phyloP scores from a whole-genome alignment of 176 grass and related monocot genomes.

The Secale cereale region DNA sequence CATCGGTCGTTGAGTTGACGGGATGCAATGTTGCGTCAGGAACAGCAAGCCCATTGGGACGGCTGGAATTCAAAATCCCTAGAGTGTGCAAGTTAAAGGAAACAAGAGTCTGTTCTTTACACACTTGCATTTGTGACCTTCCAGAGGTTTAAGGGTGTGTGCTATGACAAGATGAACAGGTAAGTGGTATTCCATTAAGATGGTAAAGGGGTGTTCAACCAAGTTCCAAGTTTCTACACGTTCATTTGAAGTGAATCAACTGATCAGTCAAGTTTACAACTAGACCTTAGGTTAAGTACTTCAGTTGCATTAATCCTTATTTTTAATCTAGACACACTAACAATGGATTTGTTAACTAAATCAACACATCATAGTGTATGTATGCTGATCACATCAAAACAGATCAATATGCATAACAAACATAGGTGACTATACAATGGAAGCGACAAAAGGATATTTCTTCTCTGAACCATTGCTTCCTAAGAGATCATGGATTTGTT shows the following conservation, averaged over 20 bases:
- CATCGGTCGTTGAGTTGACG: slow-evolving; percentile 64
- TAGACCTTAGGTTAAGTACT: background rate
- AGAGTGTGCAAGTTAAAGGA: slow-evolving; percentile 66
- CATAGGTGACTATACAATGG: background rate
- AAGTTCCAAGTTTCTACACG: slow-evolving; percentile 14
- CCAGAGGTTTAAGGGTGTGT: background rate
- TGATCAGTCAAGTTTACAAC: background rate
- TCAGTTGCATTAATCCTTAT: background rate
- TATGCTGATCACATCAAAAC: background rate
- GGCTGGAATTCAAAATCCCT: slow-evolving; percentile 58
- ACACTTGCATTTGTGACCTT: background rate
- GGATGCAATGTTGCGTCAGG: slow-evolving; percentile 73
- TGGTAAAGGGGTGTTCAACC: background rate
- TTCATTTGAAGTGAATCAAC: slow-evolving; percentile 14
- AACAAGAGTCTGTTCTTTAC: slow-evolving; percentile 4
- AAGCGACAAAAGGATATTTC: slow-evolving; percentile 75
- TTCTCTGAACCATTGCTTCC: slow-evolving; percentile 51
- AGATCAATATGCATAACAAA: slow-evolving; percentile 8
- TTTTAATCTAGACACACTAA: background rate
- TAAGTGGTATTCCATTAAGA: background rate
- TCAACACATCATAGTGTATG: background rate
- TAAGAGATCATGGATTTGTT: slow-evolving; percentile 87
- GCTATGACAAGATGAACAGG: background rate
- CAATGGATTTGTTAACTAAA: background rate
- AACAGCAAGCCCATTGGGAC: slow-evolving; percentile 71